Evolutionary conservation across 805 yeast genomes (phyloP).

Genomic region (Candida adriatica): DNA sequence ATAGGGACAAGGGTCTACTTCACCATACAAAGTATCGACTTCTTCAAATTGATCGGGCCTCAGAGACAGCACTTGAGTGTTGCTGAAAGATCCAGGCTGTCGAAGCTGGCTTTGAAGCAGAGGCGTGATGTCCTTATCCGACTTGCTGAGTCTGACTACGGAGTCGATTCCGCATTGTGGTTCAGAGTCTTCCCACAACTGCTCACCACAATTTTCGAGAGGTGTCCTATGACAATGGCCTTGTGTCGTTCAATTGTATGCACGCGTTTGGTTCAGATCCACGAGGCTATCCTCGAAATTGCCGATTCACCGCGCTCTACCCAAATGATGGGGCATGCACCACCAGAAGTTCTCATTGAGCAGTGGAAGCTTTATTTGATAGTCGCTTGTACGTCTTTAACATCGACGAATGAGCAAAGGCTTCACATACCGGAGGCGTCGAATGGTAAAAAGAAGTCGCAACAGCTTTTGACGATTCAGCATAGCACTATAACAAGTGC

Average conservation of each 20-base stretch:
- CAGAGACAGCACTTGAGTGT: conserved; percentile 46
- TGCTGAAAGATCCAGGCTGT: conserved; percentile 70
- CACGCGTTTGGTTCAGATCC: conserved; percentile 78
- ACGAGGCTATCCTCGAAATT: conserved; percentile 55
- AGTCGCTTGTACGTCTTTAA: conserved; percentile 86
- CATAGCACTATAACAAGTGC: conserved; percentile 93
- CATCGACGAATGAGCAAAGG: conserved; percentile 83
- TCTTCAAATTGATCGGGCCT: conserved; percentile 50
- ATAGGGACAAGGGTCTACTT: conserved; percentile 72
- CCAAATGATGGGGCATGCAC: conserved; percentile 28
- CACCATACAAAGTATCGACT: conserved; percentile 65
- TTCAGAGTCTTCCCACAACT: conserved; percentile 77
- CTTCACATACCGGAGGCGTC: conserved; percentile 49
- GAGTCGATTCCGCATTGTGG: conserved; percentile 97
- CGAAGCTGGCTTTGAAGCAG: conserved; percentile 49
- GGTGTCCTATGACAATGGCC: conserved; percentile 91
- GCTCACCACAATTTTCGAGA: conserved; percentile 62
- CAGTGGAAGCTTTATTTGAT: conserved; percentile 88
- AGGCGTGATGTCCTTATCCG: conserved; percentile 64
- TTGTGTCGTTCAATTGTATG: conserved; percentile 88
- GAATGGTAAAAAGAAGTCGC: conserved; percentile 71
- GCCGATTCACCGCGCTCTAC: conserved; percentile 34
- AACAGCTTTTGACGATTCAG: conserved; percentile 74
- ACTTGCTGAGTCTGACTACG: conserved; percentile 86
- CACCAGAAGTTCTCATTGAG: conserved; percentile 67